Percentiles rank a stretch among this genome's conserved stretches.
Conservation (phyloP, 139 green algal species). For the Microglena sp. region DNA sequence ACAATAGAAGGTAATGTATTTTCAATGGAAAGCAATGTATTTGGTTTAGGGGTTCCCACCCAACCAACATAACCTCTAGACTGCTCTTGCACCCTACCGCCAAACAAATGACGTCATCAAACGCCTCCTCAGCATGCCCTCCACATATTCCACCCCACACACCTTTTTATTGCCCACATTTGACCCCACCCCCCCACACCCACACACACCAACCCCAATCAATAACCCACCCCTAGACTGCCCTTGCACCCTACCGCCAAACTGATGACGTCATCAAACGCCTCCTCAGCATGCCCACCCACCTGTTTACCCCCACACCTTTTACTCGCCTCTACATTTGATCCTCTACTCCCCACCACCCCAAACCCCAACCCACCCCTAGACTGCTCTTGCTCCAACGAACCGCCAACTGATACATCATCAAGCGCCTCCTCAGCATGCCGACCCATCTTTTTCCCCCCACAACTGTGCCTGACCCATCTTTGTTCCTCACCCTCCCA, state of each 20-base stretch:
- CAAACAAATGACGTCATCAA: too few species aligned
- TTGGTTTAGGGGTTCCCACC: too few species aligned
- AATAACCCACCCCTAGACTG: slow-evolving; percentile 13
- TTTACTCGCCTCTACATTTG: too few species aligned
- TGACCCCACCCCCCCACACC: neutral
- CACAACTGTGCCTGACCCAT: too few species aligned
- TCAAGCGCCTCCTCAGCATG: too few species aligned
- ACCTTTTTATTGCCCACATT: neutral
- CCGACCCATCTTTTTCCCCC: too few species aligned
- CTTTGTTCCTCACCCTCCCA: too few species aligned
- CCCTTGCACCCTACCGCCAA: slow-evolving; percentile 9
- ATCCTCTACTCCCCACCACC: neutral
- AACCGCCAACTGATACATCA: too few species aligned
- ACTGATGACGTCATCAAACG: slow-evolving; percentile 30
- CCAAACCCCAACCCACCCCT: slow-evolving; percentile 8
- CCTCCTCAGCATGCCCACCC: slow-evolving; percentile 18
- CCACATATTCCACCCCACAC: too few species aligned
- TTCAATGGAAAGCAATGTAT: too few species aligned
- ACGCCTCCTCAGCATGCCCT: neutral
- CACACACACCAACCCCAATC: neutral
- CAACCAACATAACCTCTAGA: slow-evolving; percentile 16
- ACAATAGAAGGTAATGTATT: too few species aligned
- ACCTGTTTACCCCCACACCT: neutral
- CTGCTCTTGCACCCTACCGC: too few species aligned
- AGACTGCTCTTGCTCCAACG: slow-evolving; percentile 16